Percentiles rank a stretch among this genome's conserved stretches.
These are phyloP conservation scores for Neltuma alba DNA, from an alignment of 306 rosid species.

Conservation along the genomic window DNA sequence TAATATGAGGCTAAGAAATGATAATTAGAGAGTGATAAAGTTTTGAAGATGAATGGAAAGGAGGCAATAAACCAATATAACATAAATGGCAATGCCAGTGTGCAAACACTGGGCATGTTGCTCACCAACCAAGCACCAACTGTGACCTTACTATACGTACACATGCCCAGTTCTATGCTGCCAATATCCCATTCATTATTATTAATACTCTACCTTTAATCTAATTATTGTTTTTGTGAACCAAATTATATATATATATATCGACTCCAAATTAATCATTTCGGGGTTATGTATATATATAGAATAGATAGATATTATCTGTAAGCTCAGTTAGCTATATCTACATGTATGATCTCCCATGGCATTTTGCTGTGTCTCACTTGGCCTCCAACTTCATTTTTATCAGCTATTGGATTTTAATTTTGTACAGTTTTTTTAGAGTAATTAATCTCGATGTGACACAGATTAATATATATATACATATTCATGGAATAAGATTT, in stretches of 20 bases:
- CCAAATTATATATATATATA: neutral
- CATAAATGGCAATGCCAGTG: neutral
- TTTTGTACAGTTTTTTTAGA: too few relatives aligned
- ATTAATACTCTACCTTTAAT: neutral
- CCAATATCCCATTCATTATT: neutral
- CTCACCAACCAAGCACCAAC: neutral
- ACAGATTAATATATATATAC: too few relatives aligned
- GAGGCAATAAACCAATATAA: neutral
- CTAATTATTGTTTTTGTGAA: neutral
- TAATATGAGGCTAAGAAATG: too few relatives aligned
- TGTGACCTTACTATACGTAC: neutral
- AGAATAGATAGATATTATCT: too few relatives aligned
- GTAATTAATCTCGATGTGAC: too few relatives aligned
- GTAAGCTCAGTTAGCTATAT: too few relatives aligned
- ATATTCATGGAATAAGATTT: too few relatives aligned
- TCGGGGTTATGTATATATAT: neutral
- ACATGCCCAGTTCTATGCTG: neutral
- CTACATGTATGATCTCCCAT: neutral
- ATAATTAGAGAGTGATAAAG: neutral
- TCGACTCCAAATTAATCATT: neutral
- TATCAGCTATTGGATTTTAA: too few relatives aligned
- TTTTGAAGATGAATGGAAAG: neutral
- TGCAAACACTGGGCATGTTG: neutral
- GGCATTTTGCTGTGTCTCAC: neutral
- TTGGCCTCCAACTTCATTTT: neutral